Evolutionary conservation across 768 basidiomycete genomes (phyloP), one percentile per base, ranked within the genome.

Genomic region (Paxillus rubicundulus): DNA sequence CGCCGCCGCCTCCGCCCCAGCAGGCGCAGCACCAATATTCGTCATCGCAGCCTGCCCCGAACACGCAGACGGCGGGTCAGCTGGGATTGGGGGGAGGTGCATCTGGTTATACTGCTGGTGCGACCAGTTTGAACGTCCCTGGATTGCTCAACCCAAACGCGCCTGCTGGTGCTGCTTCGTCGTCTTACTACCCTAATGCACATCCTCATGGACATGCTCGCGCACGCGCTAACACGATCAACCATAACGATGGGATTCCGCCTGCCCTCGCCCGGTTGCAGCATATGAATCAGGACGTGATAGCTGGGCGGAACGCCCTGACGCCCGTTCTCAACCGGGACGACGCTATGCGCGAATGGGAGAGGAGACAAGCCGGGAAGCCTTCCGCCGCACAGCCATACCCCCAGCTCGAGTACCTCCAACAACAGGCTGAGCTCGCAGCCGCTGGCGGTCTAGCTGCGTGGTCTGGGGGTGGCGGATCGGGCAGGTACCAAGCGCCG

Each of bases 341-440:
- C 59, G 96, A 99, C 57, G 88, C 91, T 40, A 88, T 92, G 77
- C 82, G 87, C 39, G 96, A 98, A 72, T 98, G 96, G 96, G 97
- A 98, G 71, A 73, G 93, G 58, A 75, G 94, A 55, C 89, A 93
- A 65, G 73, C 84, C 10, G 90, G 86, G 16, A 87, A 87, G 61
- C 77, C 82, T 1, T 71, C 75, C 12, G 82, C 82, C n/a, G 81
- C 84, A 14, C 84, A 87, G 63, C 85, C 87, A 21, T 93, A 95
- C 62, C 92, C 89, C 6, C 92, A 94, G 63, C 77, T 98, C 32
- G 94, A 96, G 66, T 91, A 82, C 65, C 71, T 98, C 45, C 92
- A 96, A 59, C 93, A 97, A 67, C 95, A 98, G 66, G 95, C 92
- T 1, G 91, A 92, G 70, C 75, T 91, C 60, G 89, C 82, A 2